These are phyloP conservation scores for Plantago lanceolata DNA, from an alignment of 305 asterid genomes.

Conservation along the genomic window DNA sequence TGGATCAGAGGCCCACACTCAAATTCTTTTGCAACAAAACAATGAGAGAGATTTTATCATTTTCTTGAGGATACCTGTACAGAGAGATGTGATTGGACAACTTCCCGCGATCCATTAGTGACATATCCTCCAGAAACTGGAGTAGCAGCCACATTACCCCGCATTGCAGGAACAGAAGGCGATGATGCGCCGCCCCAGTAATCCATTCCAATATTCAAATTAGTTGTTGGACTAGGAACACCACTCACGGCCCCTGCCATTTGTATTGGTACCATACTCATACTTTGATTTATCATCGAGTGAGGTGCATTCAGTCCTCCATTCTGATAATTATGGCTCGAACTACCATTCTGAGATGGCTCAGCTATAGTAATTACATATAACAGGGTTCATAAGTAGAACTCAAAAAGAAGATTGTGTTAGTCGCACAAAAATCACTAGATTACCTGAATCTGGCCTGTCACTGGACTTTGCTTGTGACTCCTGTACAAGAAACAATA, in stretches of 20 bases:
- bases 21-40: constrained; percentile 17
- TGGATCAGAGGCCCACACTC: background rate
- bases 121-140: constrained; percentile 61
- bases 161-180: constrained; percentile 60
- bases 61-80: constrained; percentile 42
- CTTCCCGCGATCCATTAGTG: constrained; percentile 58
- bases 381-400: constrained; percentile 21
- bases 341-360: constrained; percentile 65
- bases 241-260: constrained; percentile 54
- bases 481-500: constrained; percentile 39
- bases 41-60: constrained; percentile 1
- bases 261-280: constrained; percentile 52
- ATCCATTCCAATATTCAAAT: constrained; percentile 86
- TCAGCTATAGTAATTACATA: constrained; percentile 43
- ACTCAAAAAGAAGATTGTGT: constrained; percentile 22
- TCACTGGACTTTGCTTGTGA: constrained; percentile 55
- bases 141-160: constrained; percentile 54
- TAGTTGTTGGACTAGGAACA: constrained; percentile 77
- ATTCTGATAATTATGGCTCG: constrained; percentile 61
- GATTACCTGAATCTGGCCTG: constrained; percentile 63
- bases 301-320: constrained; percentile 53
- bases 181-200: constrained; percentile 65
- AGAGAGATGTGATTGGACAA: constrained; percentile 68
- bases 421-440: constrained; percentile 16
- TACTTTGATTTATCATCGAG: constrained; percentile 43